Base-by-base conservation (phyloP, 345 rosid species). In the Nephelium lappaceum region DNA sequence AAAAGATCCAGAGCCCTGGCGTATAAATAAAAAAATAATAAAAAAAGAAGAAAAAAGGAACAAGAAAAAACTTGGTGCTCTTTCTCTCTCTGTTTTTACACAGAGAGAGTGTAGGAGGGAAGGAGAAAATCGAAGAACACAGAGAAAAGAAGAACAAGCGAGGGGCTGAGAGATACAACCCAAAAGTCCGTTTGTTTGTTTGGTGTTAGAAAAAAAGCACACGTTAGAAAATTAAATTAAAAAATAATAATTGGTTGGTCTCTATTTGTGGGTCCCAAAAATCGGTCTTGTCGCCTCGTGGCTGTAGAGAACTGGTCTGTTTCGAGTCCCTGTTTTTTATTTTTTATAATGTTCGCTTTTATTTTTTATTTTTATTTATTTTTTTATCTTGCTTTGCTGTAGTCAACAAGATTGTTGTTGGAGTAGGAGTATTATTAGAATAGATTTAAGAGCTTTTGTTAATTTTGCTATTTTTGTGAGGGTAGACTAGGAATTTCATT, bases 221-320 rank as follows among this genome's bases (percentile, higher is more conserved):
- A n/a, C 1, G 31, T 27, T 27, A 31, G 36, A 31, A 31, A 31
- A 31, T 31, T 1, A 31, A 31, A 31, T 31, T 31, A 53, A 16
- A 15, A 16, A 53, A 4, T 1, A 41, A 41, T 5, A 41, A 41
- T n/a, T 53, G 11, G 58, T 53, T 53, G 19, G 8, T 10, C n/a
- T 42, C 47, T 23, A 53, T 25, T 11, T 39, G 36, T 51, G 55
- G 75, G 71, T 27, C 83, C 70, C 11, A 47, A 19, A 18, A 12
- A 47, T 11, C 47, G 64, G 62, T 3, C 36, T 0, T 42, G 3
- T 23, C 39, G n/a, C 12, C 58, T 73, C 68, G 82, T 72, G 85
- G 67, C 55, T 11, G 31, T 4, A 12, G 9, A 8, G 27, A 36
- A 18, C 24, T 72, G 71, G 45, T 15, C 62, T 27, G 55, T 12